Conservation (phyloP, 768 basidiomycete genomes). For the Gelatoporia subvermispora region DNA sequence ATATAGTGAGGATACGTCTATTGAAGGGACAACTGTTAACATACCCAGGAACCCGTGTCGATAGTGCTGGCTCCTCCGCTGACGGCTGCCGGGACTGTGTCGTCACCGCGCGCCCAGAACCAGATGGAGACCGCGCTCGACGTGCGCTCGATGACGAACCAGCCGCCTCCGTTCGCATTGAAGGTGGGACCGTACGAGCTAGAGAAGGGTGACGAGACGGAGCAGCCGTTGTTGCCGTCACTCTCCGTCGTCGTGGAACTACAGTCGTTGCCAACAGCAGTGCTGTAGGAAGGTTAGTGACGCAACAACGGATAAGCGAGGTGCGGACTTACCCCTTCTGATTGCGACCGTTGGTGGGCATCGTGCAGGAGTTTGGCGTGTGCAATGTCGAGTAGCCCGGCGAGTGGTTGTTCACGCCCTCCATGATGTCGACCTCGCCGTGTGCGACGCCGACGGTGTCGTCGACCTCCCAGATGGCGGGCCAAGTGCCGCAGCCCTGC, state of each 20-base stretch:
- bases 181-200: slow-evolving; percentile 32
- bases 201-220: slow-evolving; percentile 19
- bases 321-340: slow-evolving; percentile 24
- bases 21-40: neutral
- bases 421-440: slow-evolving; percentile 52
- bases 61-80: slow-evolving; percentile 14
- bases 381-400: slow-evolving; percentile 22
- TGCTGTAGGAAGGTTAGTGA: slow-evolving; percentile 2
- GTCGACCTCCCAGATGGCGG: slow-evolving; percentile 46
- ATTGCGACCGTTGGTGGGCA: slow-evolving; percentile 18
- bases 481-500: slow-evolving; percentile 39
- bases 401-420: slow-evolving; percentile 29
- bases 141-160: slow-evolving; percentile 38
- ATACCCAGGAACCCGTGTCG: slow-evolving; percentile 28
- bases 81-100: slow-evolving; percentile 23
- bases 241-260: slow-evolving; percentile 7
- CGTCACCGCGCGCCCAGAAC: slow-evolving; percentile 36
- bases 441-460: slow-evolving; percentile 29
- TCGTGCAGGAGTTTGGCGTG: slow-evolving; percentile 18
- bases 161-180: slow-evolving; percentile 33
- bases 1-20: slow-evolving; percentile 13
- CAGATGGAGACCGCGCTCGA: slow-evolving; percentile 32
- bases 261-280: slow-evolving; percentile 19
- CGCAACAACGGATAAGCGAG: neutral
- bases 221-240: slow-evolving; percentile 28